Percentiles rank a stretch among this genome's conserved stretches.
phyloP scores from a whole-genome alignment of 2,329 filamentous ascomycete genomes.

The Talaromyces marneffei region DNA sequence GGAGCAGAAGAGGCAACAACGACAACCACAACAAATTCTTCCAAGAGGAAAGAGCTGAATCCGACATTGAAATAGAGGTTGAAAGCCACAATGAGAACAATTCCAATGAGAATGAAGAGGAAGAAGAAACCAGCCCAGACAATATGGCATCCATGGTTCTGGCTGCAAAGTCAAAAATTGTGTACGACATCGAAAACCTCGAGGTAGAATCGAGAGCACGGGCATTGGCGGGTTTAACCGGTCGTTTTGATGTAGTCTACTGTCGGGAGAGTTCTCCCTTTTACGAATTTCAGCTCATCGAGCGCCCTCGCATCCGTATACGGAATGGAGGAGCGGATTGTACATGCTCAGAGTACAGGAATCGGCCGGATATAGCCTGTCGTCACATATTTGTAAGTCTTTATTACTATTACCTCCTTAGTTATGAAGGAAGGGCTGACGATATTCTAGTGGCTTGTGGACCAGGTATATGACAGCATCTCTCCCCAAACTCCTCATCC shows the following conservation, averaged over 20 bases:
- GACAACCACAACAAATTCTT: conserved; percentile 11
- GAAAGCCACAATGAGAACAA: conserved; percentile 8
- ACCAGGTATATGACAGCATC: conserved; percentile 35
- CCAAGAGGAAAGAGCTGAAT: not conserved
- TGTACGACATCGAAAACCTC: conserved; percentile 30
- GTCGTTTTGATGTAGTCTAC: conserved; percentile 30
- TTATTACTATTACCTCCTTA: too few species aligned
- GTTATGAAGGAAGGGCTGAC: conserved; percentile 9
- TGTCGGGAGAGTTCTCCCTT: conserved; percentile 27
- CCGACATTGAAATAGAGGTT: conserved; percentile 3
- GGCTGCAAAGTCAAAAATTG: conserved; percentile 30
- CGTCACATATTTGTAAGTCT: conserved; percentile 40
- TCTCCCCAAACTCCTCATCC: conserved; percentile 23
- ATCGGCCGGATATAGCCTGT: conserved; percentile 29
- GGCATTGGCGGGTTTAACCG: conserved; percentile 31
- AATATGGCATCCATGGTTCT: conserved; percentile 20
- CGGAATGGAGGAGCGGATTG: conserved; percentile 27
- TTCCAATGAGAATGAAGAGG: conserved; percentile 8
- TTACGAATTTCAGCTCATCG: conserved; percentile 34
- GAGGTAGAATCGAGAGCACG: conserved; percentile 27
- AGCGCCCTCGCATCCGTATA: conserved; percentile 32
- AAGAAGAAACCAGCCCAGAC: not conserved
- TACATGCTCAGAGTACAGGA: conserved; percentile 31
- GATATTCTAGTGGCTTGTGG: conserved; percentile 34
- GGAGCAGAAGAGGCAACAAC: conserved; percentile 11